Evolutionary conservation across 768 basidiomycete species (phyloP), one percentile per base, ranked within the genome.

Genomic region (Pleurotus ostreatus): DNA sequence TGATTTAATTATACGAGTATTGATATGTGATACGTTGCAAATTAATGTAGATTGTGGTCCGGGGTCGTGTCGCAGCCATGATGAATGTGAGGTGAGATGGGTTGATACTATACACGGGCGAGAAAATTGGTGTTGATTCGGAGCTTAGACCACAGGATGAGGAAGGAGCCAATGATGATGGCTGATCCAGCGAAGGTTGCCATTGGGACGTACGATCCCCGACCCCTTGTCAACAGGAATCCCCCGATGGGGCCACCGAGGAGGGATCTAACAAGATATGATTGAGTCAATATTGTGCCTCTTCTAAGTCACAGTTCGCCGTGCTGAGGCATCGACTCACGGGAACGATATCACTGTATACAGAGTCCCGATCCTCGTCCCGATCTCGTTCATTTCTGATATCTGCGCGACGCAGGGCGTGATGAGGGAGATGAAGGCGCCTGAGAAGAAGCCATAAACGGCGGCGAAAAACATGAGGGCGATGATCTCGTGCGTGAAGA

Each of bases 381-480:
- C 88, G 47, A 87, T 80, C 62, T 81, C 78, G 6, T 71, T 62
- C 18, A 78, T 69, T 39, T 85, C 76, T 34, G 85, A 84, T 52
- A 88, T 85, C 62, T 85, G 82, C 18, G 78, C 84, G 20, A 89
- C 77, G 61, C 85, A 88, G 0, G 86, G 85, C 9, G 80, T 84
- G 59, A 89, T 68, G 40, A 88, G 76, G 38, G 84, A 81, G 46
- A 86, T 82, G 68, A 88, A 84, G 8, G 85, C 83, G 4, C 88
- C 87, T 0, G 82, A 84, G 49, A 80, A 74, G 71, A 88, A 78
- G 0, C 88, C 88, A 62, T 84, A 89, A 0, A 78, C 40, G 1
- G 71, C 72, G 1, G 84, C 77, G 54, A 87, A 88, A 13, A 75
- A 57, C 62, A 79, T 72, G 40, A 86, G 65, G 44, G 72, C 59